Base-by-base conservation (phyloP, 176 grass and related monocot species). In the Aegilops speltoides region DNA sequence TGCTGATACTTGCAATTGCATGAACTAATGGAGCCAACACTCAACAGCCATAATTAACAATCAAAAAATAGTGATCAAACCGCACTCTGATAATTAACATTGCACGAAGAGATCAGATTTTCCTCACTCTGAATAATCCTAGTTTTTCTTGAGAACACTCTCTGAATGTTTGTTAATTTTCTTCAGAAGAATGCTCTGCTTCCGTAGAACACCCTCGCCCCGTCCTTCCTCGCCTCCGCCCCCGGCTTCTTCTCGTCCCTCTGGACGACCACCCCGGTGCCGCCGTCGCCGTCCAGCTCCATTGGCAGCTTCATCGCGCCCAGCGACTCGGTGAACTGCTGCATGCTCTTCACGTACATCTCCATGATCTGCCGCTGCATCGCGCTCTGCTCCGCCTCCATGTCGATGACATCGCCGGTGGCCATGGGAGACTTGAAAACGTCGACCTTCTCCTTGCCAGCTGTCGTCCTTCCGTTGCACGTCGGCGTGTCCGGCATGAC, bases 291-390 rank as follows among this genome's bases (percentile, higher is more conserved):
- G 52, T 84, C 85, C 11, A 98, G 79, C 57, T 95, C 83, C 33
- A 98, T 77, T 5, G 96, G 96, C 33, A 98, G 80, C 80, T 91
- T 95, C 93, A 95, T 92, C 64, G 86, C 93, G 61, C 84, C 67
- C 54, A 98, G 74, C 14, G 96, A 95, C 16, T 94, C 93, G 15
- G 89, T 94, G 74, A 95, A 98, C 77, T 98, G 96, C 71, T 95
- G 96, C 96, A 98, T 95, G 87, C 96, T 98, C 82, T 95, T 84
- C 22, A 95, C 48, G 79, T 98, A 98, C 96, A 98, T 95, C 77
- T 98, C 91, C 82, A 98, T 88, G 83, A 98, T 98, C 87, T 95
- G 96, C 28, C 92, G 86, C 92, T 98, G 96, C 93, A 95, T 98
- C 67, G 85, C 91, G 84, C 73, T 91, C 74, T 93, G 91, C 87